Base-by-base conservation (phyloP, 2,329 filamentous ascomycete species). In the Kalaharituber pfeilii region DNA sequence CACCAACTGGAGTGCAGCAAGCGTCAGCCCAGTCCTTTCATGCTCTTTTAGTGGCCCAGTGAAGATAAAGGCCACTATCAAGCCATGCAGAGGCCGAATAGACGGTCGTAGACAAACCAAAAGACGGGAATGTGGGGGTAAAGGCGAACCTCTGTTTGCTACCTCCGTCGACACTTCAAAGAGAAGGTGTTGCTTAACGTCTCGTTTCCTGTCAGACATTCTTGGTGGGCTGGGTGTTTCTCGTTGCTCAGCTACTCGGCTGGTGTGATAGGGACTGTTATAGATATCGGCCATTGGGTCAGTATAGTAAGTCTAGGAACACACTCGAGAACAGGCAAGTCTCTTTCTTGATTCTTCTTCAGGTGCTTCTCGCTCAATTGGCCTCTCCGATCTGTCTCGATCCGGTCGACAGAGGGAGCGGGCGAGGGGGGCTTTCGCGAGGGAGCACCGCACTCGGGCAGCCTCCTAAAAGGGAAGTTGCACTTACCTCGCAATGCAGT, bases 101-200 rank as follows among this genome's bases (percentile, higher is more conserved):
- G 30, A 47, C 49, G n/a, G 22, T 11, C 30, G 30, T 36, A n/a
- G 11, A n/a, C n/a, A n/a, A n/a, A n/a, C n/a, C n/a, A n/a, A n/a
- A n/a, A n/a, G n/a, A 3, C 3, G n/a, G 47, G 8, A 24, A 47
- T 11, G 5, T 11, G 25, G 42, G 42, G 42, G n/a, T 15, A 24
- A 22, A 18, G 52, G 51, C 74, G 62, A 75, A 89, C 86, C 86
- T 77, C 91, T 80, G 75, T 96, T 94, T 59, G 91, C 91, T 64
- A 96, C 91, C 69, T 98, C 91, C 22, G 91, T 96, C 57, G 91
- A 87, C 65, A 96, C 76, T 73, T 98, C 91, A 67, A 98, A 98
- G 63, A 98, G 83, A 66, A 93, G 75, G 72, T 96, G 91, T 70
- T 94, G 91, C 73, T 84, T 87, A 65, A 96, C 85, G 71, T 96